Evolutionary conservation across 805 yeast species (phyloP).

Genomic region (Wickerhamiella kazuoi): DNA sequence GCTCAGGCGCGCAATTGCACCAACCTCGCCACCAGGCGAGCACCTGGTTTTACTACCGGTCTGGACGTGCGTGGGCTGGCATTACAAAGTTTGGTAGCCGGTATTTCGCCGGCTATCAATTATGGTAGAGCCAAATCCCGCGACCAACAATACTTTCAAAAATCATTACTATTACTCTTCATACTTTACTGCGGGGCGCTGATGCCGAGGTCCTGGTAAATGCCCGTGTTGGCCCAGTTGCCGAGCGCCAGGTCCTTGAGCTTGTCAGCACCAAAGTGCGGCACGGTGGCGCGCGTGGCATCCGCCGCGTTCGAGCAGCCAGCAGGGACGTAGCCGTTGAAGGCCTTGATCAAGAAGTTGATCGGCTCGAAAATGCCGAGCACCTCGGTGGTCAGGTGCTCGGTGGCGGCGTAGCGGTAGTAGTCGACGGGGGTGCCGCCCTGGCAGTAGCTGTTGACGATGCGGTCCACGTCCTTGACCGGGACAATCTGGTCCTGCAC

Average conservation of each 20-base stretch:
- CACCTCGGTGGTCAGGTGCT: slow-evolving; percentile 1
- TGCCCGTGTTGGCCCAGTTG: neutral
- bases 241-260: neutral
- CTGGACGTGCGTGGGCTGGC: no score
- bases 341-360: neutral
- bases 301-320: slow-evolving; percentile 1
- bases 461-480: slow-evolving; percentile 7
- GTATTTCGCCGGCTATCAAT: no score
- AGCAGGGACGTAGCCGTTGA: slow-evolving; percentile 2
- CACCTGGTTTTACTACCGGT: no score
- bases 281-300: slow-evolving; percentile 3
- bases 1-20: no score
- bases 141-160: no score
- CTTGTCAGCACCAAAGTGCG: neutral
- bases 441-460: slow-evolving; percentile 13
- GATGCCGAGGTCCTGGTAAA: neutral
- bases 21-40: no score
- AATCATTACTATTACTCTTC: no score
- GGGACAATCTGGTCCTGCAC: slow-evolving; percentile 14
- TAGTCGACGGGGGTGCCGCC: slow-evolving; percentile 13
- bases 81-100: no score
- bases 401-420: slow-evolving; percentile 3
- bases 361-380: slow-evolving; percentile 1
- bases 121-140: no score
- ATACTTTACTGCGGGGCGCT: no score